Evolutionary conservation across 208 protist species (phyloP).

Genomic region (Wallacemonas rigidus): DNA sequence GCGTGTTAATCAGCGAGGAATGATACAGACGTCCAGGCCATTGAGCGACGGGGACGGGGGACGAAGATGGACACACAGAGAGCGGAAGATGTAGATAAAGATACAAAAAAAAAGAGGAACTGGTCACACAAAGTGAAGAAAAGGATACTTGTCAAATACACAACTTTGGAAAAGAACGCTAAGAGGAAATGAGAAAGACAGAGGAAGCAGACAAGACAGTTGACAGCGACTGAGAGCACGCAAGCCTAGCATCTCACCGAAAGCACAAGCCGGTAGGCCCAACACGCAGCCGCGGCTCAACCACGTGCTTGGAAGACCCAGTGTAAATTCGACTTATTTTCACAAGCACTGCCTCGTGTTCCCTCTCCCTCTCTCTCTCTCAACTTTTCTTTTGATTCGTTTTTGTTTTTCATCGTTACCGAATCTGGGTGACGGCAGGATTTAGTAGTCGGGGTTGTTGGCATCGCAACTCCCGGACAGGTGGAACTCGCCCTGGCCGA

Average conservation of each 20-base stretch:
- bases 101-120: slow-evolving; percentile 14
- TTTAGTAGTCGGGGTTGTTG: slow-evolving; percentile 91
- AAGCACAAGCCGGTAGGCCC: no score
- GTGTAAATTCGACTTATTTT: background rate
- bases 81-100: slow-evolving; percentile 1
- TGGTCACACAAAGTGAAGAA: slow-evolving; percentile 13
- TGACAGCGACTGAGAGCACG: no score
- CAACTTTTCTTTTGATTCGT: background rate
- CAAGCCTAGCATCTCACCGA: no score
- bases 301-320: no score
- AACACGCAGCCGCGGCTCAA: no score
- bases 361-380: background rate
- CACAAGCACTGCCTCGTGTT: background rate
- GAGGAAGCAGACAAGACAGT: slow-evolving; percentile 22
- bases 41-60: background rate
- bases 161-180: slow-evolving; percentile 6
- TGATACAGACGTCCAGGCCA: no score
- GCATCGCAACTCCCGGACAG: slow-evolving; percentile 90
- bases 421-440: background rate
- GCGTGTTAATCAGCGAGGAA: no score
- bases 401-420: background rate
- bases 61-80: background rate
- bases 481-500: slow-evolving; percentile 87
- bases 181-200: background rate
- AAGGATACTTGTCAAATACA: slow-evolving; percentile 14